Conservation (phyloP, 805 yeast genomes). For the Cephaloascus fragrans region DNA sequence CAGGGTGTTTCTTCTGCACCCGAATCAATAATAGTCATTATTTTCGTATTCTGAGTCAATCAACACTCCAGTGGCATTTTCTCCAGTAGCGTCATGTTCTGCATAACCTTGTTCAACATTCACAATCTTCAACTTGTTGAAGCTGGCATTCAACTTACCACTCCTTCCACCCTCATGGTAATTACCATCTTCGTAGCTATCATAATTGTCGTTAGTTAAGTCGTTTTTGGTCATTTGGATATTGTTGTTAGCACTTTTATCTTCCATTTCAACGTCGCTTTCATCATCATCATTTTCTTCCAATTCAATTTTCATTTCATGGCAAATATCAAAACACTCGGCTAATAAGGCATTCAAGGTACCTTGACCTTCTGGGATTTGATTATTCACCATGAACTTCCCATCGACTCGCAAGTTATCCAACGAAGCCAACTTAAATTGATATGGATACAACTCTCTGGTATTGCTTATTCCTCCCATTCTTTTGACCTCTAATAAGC, state of each 20-base stretch:
- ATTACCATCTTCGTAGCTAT: conserved; percentile 23
- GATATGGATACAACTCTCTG: conserved; percentile 92
- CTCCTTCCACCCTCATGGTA: conserved; percentile 14
- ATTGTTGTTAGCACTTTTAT: conserved; percentile 8
- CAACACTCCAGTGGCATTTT: neutral
- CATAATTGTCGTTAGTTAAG: conserved; percentile 6
- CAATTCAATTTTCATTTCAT: conserved; percentile 81
- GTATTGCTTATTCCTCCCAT: conserved; percentile 85
- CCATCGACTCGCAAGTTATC: conserved; percentile 88
- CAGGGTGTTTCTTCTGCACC: too few relatives aligned
- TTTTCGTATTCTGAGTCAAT: neutral
- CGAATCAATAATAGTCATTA: neutral
- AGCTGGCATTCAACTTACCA: conserved; percentile 11
- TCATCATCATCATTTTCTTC: conserved; percentile 41
- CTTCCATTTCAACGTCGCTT: conserved; percentile 18
- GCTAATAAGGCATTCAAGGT: conserved; percentile 83
- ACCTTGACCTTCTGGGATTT: conserved; percentile 98
- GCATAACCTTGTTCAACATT: too few relatives aligned
- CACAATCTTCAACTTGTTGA: neutral
- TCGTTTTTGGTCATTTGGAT: conserved; percentile 2
- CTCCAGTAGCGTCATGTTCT: neutral
- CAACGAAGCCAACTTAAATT: conserved; percentile 82
- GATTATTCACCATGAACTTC: conserved; percentile 77
- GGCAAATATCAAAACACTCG: conserved; percentile 89
- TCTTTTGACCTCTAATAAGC: conserved; percentile 80